These are phyloP conservation scores for Xylaria arbuscula DNA, from an alignment of 2,329 filamentous ascomycete genomes.

Conservation along the genomic window DNA sequence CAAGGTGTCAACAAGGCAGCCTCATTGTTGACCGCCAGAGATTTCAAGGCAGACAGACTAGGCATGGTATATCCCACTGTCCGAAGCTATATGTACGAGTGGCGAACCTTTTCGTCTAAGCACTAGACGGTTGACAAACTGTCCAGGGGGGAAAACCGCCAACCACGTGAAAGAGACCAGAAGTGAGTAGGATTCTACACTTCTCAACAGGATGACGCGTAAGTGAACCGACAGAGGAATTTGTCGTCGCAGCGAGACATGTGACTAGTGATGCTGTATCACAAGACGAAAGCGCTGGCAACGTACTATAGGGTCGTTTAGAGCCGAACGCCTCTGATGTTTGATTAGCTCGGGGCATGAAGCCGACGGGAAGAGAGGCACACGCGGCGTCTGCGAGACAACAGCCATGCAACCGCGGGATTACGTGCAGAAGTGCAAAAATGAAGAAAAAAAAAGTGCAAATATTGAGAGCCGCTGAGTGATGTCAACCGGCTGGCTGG, in stretches of 20 bases:
- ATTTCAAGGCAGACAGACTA: slow-evolving; percentile 16
- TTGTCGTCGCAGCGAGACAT: slow-evolving; percentile 24
- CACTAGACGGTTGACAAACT: slow-evolving; percentile 1
- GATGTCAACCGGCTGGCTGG: slow-evolving; percentile 7
- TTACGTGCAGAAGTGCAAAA: slow-evolving; percentile 17
- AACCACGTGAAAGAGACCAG: slow-evolving; percentile 5
- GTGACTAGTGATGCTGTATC: slow-evolving; percentile 32
- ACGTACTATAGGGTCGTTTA: slow-evolving; percentile 34
- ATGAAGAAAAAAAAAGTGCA: slow-evolving; percentile 22
- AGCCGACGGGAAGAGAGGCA: slow-evolving; percentile 18
- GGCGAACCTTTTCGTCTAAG: slow-evolving; percentile 21
- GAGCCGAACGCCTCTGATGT: slow-evolving; percentile 6
- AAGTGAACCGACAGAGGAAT: slow-evolving; percentile 19
- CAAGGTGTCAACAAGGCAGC: slow-evolving; percentile 22
- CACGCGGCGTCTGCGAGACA: slow-evolving; percentile 13
- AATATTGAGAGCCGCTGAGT: slow-evolving; percentile 19
- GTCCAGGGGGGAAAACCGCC: not conserved
- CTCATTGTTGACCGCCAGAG: slow-evolving; percentile 26
- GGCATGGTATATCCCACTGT: slow-evolving; percentile 11
- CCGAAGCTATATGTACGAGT: slow-evolving; percentile 13
- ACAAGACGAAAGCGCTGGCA: slow-evolving; percentile 36
- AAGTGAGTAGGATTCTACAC: slow-evolving; percentile 31
- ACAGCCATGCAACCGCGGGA: slow-evolving; percentile 31
- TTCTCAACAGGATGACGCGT: slow-evolving; percentile 31
- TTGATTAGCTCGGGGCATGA: slow-evolving; percentile 29